Evolutionary conservation across 2,329 filamentous ascomycete genomes (phyloP), one percentile per base, ranked within the genome.

Genomic region (Rhynchosporium graminicola): DNA sequence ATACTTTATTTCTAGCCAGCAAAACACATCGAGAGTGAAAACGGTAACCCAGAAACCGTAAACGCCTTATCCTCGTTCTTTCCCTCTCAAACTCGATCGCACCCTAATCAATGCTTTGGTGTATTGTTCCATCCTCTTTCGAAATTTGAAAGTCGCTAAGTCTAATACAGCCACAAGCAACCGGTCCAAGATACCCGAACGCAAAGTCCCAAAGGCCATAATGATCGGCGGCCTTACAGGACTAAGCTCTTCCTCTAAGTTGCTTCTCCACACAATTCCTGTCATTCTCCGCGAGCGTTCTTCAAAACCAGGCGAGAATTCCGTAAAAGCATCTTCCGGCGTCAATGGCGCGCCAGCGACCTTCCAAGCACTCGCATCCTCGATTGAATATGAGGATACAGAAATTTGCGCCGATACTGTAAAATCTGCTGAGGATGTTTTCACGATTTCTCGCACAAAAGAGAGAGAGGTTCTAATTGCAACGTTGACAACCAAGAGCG

Each of bases 201-300:
- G 20, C 45, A 46, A 33, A 63, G 31, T 33, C 36, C 7, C 20
- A 20, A 20, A 20, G 20, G 83, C 86, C 20, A 83, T 88, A 26
- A 77, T 88, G 1, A 82, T 89, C n/a, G 86, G 86, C 52, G 87
- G 86, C 15, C 81, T 89, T 0, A 85, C 86, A 5, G 86, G 86
- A 2, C 77, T 89, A 0, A 80, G 82, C 1, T 85, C 86, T 20
- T 82, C 85, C 3, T 80, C 82, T 46, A 78, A 83, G 63, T 81
- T 87, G 6, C 75, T 88, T 4, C 74, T 77, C 3, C 77, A 80
- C 12, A 79, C 80, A 45, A 77, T 82, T 1, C 73, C 78, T 0
- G 86, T 89, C 0, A 77, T 78, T 38, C 77, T 89, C 56, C 77
- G 89, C 12, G 86, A 89, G 62, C 82, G 84, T 26, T 79, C 80